Evolutionary conservation across 2,329 filamentous ascomycete species (phyloP).

Genomic region (Xylariaceae sp.): DNA sequence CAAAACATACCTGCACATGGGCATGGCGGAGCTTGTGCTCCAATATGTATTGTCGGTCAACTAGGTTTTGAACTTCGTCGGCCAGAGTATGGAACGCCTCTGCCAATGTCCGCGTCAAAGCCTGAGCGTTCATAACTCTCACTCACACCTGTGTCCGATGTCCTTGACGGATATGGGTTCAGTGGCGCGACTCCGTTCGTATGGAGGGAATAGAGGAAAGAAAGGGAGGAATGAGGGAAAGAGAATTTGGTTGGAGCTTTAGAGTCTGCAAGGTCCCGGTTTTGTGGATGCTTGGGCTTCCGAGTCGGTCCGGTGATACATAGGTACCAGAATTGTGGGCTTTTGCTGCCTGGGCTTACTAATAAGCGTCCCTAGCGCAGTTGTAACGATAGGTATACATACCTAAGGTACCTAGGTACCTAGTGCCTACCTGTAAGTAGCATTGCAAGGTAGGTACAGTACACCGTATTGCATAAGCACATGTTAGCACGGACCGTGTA

Average conservation of each 20-base stretch:
- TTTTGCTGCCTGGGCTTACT: neutral
- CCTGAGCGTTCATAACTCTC: constrained; percentile 38
- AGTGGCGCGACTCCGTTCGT: constrained; percentile 2
- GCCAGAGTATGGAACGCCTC: constrained; percentile 61
- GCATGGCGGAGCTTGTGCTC: constrained; percentile 63
- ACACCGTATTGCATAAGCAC: too few relatives aligned
- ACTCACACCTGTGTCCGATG: constrained; percentile 11
- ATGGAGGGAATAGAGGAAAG: neutral
- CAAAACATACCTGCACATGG: constrained; percentile 55
- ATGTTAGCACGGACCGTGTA: too few relatives aligned
- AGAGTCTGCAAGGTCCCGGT: constrained; percentile 11
- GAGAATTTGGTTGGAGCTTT: constrained; percentile 10
- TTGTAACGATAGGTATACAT: neutral
- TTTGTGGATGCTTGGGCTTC: constrained; percentile 15
- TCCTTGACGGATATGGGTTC: neutral
- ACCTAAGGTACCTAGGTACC: too few relatives aligned
- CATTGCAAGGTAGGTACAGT: too few relatives aligned
- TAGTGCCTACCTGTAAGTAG: too few relatives aligned
- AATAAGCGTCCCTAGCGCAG: too few relatives aligned
- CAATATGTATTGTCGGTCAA: constrained; percentile 58
- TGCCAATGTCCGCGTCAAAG: constrained; percentile 51
- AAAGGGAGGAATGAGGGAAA: constrained; percentile 4
- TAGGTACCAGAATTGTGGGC: neutral
- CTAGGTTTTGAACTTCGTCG: constrained; percentile 58
- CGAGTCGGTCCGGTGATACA: constrained; percentile 9